Conservation (phyloP, 1,284 basidiomycete genomes). For the Cerioporus squamosus region DNA sequence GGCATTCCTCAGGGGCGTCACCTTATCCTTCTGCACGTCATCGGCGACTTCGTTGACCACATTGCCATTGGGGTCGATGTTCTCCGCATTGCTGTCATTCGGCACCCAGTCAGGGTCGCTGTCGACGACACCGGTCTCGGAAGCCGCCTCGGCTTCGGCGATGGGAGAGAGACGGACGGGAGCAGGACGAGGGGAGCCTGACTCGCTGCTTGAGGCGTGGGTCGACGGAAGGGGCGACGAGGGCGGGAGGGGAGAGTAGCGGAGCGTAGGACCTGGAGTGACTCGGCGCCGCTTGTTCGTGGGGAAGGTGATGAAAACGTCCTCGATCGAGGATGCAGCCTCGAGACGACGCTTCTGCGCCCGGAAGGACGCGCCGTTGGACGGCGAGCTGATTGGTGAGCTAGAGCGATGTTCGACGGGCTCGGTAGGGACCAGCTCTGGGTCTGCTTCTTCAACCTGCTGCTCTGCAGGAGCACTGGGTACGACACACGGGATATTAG, state of each 20-base stretch:
- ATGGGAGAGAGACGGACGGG: not conserved
- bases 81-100: not conserved
- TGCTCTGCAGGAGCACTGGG: not conserved
- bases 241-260: conserved; percentile 6
- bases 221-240: conserved; percentile 4
- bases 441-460: not conserved
- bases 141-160: not conserved
- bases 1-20: not conserved
- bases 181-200: not conserved
- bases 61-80: not conserved
- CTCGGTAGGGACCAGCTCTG: not conserved
- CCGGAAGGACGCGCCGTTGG: not conserved
- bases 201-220: not conserved
- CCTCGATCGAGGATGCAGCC: not conserved
- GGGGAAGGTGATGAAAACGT: not conserved
- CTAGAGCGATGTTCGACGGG: not conserved
- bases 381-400: not conserved
- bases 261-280: not conserved
- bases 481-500: not conserved
- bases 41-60: not conserved
- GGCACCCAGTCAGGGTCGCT: not conserved
- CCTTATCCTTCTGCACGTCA: not conserved
- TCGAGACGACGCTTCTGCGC: conserved; percentile 3
- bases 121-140: not conserved
- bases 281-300: not conserved